A percentile compares a stretch with the other conserved stretches of the same genome.
These are phyloP conservation scores for Globisporangium viniferum DNA, from an alignment of 352 stramenopile genomes.

Conservation along the genomic window DNA sequence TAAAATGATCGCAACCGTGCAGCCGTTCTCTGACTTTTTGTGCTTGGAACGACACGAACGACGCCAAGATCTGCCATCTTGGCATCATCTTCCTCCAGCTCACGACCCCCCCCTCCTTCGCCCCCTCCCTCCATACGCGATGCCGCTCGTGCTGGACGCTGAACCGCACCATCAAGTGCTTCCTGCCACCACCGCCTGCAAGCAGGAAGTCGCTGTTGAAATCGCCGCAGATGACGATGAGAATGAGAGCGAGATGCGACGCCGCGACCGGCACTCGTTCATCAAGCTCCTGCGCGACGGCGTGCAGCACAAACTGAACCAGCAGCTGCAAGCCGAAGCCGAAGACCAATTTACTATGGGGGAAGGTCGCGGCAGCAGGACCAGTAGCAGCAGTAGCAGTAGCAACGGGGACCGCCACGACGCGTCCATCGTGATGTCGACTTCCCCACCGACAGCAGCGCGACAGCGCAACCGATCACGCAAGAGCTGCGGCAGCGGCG, in stretches of 20 bases:
- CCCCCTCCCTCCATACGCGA: neutral
- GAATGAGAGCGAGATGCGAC: neutral
- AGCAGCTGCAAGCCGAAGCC: conserved; percentile 22
- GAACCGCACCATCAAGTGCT: neutral
- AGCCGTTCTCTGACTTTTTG: neutral
- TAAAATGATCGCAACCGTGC: neutral
- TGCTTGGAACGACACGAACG: neutral
- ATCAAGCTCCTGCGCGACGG: conserved; percentile 60
- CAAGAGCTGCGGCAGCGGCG: neutral
- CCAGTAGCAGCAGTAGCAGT: neutral
- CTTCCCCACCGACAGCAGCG: neutral
- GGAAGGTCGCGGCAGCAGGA: neutral
- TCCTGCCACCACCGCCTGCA: neutral
- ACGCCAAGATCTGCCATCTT: neutral
- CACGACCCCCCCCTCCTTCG: neutral
- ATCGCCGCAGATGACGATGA: neutral
- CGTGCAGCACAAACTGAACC: conserved; percentile 47
- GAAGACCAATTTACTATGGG: neutral
- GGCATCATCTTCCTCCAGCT: neutral
- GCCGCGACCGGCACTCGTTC: conserved; percentile 30
- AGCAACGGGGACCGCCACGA: neutral
- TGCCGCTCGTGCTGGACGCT: neutral
- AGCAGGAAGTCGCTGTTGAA: neutral
- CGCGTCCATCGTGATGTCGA: neutral
- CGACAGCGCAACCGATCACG: neutral